phyloP scores from a whole-genome alignment of 1,284 basidiomycete species.

The Ceratobasidium sp. region DNA sequence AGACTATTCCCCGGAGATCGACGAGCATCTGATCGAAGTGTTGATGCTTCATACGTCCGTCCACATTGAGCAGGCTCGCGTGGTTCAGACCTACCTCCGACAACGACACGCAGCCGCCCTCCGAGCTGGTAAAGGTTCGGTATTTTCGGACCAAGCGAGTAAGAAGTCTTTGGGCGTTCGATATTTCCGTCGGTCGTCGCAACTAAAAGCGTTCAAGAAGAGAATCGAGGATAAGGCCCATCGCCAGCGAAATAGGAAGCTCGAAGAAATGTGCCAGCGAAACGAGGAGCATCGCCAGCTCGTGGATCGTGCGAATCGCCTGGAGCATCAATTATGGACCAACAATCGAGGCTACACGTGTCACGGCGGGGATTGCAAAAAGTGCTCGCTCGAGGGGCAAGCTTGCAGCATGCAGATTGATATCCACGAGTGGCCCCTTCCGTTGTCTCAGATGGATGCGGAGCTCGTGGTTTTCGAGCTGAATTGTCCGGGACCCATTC shows the following conservation, averaged over 20 bases:
- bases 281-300: constrained; percentile 49
- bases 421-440: constrained; percentile 67
- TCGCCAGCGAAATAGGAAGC: constrained; percentile 49
- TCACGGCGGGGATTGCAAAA: constrained; percentile 52
- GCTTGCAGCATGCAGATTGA: constrained; percentile 55
- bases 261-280: constrained; percentile 51
- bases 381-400: constrained; percentile 55
- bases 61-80: constrained; percentile 53
- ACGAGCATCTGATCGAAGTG: constrained; percentile 18
- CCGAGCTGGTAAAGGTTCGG: constrained; percentile 45
- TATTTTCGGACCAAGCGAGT: constrained; percentile 51
- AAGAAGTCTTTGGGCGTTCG: constrained; percentile 54
- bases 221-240: constrained; percentile 54
- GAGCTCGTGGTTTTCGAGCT: constrained; percentile 64
- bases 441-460: constrained; percentile 52
- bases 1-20: constrained; percentile 47
- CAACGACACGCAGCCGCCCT: constrained; percentile 50
- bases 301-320: not conserved
- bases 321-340: not conserved
- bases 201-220: constrained; percentile 52
- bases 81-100: constrained; percentile 55
- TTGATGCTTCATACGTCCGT: constrained; percentile 16
- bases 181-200: constrained; percentile 52
- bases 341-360: no score
- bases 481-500: constrained; percentile 58